Evolutionary conservation across 192 early-diverging fungal species (phyloP).

Genomic region (Coemansia sp.): DNA sequence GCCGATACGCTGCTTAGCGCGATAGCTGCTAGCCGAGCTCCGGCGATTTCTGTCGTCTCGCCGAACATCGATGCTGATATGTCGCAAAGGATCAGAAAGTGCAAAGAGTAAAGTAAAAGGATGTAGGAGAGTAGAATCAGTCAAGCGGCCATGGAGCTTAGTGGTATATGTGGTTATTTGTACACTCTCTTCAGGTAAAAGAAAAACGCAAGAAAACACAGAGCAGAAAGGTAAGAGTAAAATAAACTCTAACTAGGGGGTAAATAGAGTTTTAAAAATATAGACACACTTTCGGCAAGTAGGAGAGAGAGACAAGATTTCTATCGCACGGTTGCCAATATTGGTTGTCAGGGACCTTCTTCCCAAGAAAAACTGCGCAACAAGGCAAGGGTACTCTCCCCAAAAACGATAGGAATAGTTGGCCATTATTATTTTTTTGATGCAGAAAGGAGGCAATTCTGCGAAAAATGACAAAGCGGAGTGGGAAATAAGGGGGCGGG

Average conservation of each 20-base stretch:
- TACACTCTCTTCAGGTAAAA: not conserved
- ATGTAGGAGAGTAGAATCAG: not conserved
- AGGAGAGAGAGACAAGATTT: not conserved
- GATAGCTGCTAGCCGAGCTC: constrained; percentile 37
- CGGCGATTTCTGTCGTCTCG: constrained; percentile 10
- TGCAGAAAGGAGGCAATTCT: too few relatives aligned
- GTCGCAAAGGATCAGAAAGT: not conserved
- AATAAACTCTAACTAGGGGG: too few relatives aligned
- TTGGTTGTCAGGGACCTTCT: not conserved
- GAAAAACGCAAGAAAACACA: not conserved
- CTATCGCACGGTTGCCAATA: not conserved
- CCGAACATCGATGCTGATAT: not conserved
- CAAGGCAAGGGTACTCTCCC: not conserved
- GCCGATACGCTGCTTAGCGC: constrained; percentile 41
- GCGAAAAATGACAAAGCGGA: not conserved
- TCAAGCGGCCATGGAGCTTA: not conserved
- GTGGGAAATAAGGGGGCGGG: not conserved
- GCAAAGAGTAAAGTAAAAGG: not conserved
- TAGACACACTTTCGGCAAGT: not conserved
- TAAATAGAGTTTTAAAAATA: not conserved
- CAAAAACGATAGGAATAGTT: not conserved
- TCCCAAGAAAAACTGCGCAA: not conserved
- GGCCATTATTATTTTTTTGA: not conserved
- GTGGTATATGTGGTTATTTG: not conserved
- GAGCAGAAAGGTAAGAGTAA: too few relatives aligned